Base-by-base conservation (phyloP, 2,329 filamentous ascomycete species). In the Aspergillus ruber region DNA sequence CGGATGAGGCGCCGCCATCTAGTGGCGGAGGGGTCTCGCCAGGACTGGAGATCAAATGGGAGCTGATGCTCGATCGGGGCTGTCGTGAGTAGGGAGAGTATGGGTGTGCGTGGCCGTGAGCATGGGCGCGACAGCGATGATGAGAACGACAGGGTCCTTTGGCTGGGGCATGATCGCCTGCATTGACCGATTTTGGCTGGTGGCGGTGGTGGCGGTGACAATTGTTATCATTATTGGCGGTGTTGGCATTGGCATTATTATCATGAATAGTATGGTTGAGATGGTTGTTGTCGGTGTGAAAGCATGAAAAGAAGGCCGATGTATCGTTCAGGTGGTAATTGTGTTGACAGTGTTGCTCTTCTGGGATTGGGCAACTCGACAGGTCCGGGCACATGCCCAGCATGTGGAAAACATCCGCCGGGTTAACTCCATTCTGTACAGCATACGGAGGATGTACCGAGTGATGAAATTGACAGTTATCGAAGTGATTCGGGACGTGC, bases 21-120 rank as follows among this genome's bases (percentile, higher is more conserved):
- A 69, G 51, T 10, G 65, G 62, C 6, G 66, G 64, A 9, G 68
- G 65, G 2, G 62, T 68, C 38, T 69, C 64, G 13, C 63, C 60
- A 1, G 69, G 65, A 47, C 65, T 69, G 6, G 65, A 62, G 9
- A 65, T 42, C 20, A 68, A 48, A 29, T 67, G 66, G 6, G 66
- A 69, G 46, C 65, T 69, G 13, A 67, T 50, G 41, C 66, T 68
- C 12, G 64, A 66, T 13, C 65, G 60, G 6, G 64, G 64, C 5
- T 66, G 64, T 33, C 66, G 66, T 1, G 65, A 63, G 47, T 66
- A 67, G 1, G 61, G 62, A 18, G 58, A 60, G 46, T 67, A 65
- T 32, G 60, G 63, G 17, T 68, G 64, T 13, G 58, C 43, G 43
- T 69, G 66, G 12, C 50, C 44, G 49, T 69, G 65, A 15, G 54